phyloP scores from a whole-genome alignment of 176 grass and related monocot species.

The Oryza meridionalis region DNA sequence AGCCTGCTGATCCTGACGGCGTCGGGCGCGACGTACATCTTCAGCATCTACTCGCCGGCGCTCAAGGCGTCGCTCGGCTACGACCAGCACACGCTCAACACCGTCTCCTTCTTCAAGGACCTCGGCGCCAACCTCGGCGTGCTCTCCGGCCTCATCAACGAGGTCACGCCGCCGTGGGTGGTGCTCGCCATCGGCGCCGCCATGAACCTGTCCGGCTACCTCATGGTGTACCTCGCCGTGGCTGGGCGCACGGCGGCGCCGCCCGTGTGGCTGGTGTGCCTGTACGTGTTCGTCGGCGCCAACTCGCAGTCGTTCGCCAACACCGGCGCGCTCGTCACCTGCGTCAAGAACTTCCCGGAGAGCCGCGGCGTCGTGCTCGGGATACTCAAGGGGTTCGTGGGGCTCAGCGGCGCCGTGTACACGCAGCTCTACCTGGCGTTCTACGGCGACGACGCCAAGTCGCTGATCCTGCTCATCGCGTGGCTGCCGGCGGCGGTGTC shows the following conservation, averaged over 20 bases:
- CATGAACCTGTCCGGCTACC: conserved; percentile 77
- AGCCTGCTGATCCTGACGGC: conserved; percentile 76
- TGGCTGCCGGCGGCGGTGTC: conserved; percentile 77
- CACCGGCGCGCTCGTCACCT: conserved; percentile 52
- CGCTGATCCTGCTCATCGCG: conserved; percentile 68
- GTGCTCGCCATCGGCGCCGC: conserved; percentile 67
- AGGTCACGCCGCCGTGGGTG: conserved; percentile 73
- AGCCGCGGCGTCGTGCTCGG: conserved; percentile 72
- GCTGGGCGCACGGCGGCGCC: conserved; percentile 30
- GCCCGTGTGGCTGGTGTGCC: conserved; percentile 57
- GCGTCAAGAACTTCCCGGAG: conserved; percentile 55
- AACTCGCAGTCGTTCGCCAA: conserved; percentile 51
- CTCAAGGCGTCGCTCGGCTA: conserved; percentile 71
- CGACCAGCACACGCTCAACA: conserved; percentile 88
- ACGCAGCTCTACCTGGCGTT: conserved; percentile 73
- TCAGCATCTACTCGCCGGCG: conserved; percentile 61
- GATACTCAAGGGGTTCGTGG: conserved; percentile 80
- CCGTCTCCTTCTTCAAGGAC: conserved; percentile 85
- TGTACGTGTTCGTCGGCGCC: conserved; percentile 66
- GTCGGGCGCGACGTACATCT: conserved; percentile 87
- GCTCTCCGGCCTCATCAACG: conserved; percentile 69
- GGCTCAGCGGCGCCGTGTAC: conserved; percentile 74
- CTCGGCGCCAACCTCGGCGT: conserved; percentile 78
- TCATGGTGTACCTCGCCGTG: conserved; percentile 82
- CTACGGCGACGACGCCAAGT: conserved; percentile 63